phyloP scores from a whole-genome alignment of 768 basidiomycete genomes.

The Hygrophoropsis aurantiaca region DNA sequence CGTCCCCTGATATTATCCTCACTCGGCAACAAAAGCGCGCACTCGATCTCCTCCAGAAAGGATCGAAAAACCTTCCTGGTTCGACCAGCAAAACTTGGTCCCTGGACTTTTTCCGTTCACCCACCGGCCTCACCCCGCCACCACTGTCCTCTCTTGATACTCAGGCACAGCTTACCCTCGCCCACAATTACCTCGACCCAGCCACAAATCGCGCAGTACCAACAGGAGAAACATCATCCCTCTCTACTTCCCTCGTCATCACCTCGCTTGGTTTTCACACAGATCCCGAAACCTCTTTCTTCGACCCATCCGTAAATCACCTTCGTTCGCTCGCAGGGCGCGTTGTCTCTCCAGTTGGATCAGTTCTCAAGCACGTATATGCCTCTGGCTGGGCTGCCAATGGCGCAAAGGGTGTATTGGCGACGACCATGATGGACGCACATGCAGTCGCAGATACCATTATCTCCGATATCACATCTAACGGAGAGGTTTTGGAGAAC shows the following conservation, averaged over 20 bases:
- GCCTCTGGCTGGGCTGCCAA: slow-evolving; percentile 92
- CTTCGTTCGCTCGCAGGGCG: slow-evolving; percentile 55
- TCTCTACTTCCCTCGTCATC: slow-evolving; percentile 75
- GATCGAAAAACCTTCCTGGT: slow-evolving; percentile 51
- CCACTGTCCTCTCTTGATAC: slow-evolving; percentile 17
- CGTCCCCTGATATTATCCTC: slow-evolving; percentile 33
- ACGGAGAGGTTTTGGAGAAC: slow-evolving; percentile 16
- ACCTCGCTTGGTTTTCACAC: slow-evolving; percentile 86
- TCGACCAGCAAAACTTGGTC: slow-evolving; percentile 71
- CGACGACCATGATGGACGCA: slow-evolving; percentile 91
- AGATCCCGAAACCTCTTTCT: slow-evolving; percentile 60
- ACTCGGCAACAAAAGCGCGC: slow-evolving; percentile 68
- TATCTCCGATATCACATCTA: slow-evolving; percentile 51
- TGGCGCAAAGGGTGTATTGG: slow-evolving; percentile 90
- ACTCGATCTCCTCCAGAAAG: slow-evolving; percentile 64
- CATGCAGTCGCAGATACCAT: slow-evolving; percentile 76
- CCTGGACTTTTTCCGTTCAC: slow-evolving; percentile 79
- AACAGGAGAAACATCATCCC: slow-evolving; percentile 51
- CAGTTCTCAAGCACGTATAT: slow-evolving; percentile 64
- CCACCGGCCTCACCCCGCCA: slow-evolving; percentile 44
- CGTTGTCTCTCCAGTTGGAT: slow-evolving; percentile 40
- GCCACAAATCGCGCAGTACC: slow-evolving; percentile 46
- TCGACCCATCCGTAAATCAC: slow-evolving; percentile 54
- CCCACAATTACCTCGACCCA: slow-evolving; percentile 60
- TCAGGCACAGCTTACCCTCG: slow-evolving; percentile 47